phyloP scores from a whole-genome alignment of 805 yeast species.

The Candida ascalaphidarum region DNA sequence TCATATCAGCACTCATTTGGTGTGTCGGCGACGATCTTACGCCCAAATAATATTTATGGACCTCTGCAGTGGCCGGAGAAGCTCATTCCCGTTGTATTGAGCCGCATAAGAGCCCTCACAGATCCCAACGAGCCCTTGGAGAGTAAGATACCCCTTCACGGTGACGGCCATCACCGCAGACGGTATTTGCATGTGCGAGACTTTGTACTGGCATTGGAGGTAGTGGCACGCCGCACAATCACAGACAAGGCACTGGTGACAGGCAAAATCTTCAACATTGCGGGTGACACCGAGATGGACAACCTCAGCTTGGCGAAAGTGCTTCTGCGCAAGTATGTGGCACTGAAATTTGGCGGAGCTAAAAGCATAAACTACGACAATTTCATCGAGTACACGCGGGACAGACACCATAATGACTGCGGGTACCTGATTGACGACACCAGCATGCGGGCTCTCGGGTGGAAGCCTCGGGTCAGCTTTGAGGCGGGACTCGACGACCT shows the following conservation, averaged over 20 bases:
- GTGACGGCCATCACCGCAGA: constrained; percentile 36
- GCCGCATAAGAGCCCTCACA: constrained; percentile 13
- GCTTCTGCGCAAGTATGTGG: constrained; percentile 9
- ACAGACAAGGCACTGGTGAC: constrained; percentile 1
- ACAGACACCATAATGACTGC: constrained; percentile 25
- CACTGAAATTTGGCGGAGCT: constrained; percentile 1
- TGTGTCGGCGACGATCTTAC: constrained; percentile 31
- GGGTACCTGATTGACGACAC: constrained; percentile 15
- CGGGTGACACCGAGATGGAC: constrained; percentile 16
- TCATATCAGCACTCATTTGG: constrained; percentile 36
- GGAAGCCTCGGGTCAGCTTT: constrained; percentile 17
- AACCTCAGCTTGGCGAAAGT: constrained; percentile 14
- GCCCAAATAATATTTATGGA: constrained; percentile 49
- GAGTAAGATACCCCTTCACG: constrained; percentile 33
- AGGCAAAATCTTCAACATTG: constrained; percentile 13
- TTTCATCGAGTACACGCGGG: constrained; percentile 15
- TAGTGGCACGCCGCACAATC: constrained; percentile 10
- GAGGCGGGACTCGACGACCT: constrained; percentile 12
- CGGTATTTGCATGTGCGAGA: constrained; percentile 39
- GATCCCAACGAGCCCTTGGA: constrained; percentile 6
- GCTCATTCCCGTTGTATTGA: constrained; percentile 27
- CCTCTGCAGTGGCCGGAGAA: constrained; percentile 48
- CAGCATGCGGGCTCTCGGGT: constrained; percentile 20
- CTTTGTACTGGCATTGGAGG: constrained; percentile 28
- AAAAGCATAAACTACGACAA: constrained; percentile 1